Percentiles rank a stretch among this genome's conserved stretches.
Evolutionary conservation across 1,284 basidiomycete species (phyloP).

Genomic region (Mrakiaceae sp.): DNA sequence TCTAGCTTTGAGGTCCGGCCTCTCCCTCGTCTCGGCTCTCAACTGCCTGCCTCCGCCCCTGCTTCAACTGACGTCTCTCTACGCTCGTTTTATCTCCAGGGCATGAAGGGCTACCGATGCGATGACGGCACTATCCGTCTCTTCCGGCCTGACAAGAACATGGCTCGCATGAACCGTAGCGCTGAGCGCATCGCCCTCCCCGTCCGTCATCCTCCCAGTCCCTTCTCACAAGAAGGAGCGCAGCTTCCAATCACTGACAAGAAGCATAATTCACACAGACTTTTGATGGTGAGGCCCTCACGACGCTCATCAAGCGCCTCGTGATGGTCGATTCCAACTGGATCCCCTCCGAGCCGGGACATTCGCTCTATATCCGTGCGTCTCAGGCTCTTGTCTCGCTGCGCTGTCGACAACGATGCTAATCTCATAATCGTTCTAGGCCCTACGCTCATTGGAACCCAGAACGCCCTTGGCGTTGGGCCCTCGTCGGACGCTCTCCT

Average conservation of each 20-base stretch:
- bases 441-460: conserved; percentile 69
- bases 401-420: neutral
- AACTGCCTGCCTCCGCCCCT: neutral
- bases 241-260: conserved; percentile 5
- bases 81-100: conserved; percentile 44
- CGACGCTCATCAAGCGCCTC: conserved; percentile 81
- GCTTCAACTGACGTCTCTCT: neutral
- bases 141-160: conserved; percentile 98
- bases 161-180: conserved; percentile 50
- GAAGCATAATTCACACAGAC: conserved; percentile 27
- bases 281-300: conserved; percentile 68
- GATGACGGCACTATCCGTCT: conserved; percentile 66
- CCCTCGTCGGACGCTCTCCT: conserved; percentile 81
- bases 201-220: conserved; percentile 18
- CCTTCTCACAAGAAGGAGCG: too few relatives aligned
- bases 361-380: conserved; percentile 76
- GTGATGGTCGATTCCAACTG: conserved; percentile 77
- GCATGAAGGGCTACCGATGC: conserved; percentile 78
- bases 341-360: conserved; percentile 81
- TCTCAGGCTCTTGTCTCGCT: neutral
- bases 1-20: conserved; percentile 5
- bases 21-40: neutral
- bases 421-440: conserved; percentile 19
- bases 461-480: conserved; percentile 74
- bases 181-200: conserved; percentile 37